Percentiles rank a stretch among this genome's conserved stretches.
These are phyloP conservation scores for Eucalyptus lansdowneana DNA, from an alignment of 345 rosid genomes.

Conservation along the genomic window DNA sequence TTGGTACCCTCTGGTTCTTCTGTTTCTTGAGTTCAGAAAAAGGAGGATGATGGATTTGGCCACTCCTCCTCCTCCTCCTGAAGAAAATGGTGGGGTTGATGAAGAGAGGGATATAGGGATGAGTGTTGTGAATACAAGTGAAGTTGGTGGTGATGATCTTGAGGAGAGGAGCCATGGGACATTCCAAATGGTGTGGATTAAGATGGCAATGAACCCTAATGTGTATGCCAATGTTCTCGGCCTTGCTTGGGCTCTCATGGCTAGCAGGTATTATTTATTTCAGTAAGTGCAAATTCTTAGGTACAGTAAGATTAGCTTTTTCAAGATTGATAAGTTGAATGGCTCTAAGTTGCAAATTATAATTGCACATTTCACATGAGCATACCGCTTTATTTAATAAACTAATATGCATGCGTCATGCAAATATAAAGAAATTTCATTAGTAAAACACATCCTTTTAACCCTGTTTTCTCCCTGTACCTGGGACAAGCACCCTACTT, in stretches of 20 bases:
- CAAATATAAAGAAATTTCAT: not conserved
- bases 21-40: conserved; percentile 50
- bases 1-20: conserved; percentile 61
- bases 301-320: not conserved
- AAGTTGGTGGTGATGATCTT: not conserved
- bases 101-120: not conserved
- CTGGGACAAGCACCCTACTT: not conserved
- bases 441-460: not conserved
- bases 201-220: conserved; percentile 30
- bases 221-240: conserved; percentile 25
- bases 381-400: not conserved
- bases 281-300: not conserved
- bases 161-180: conserved; percentile 13
- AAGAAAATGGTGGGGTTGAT: not conserved
- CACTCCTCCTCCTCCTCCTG: not conserved
- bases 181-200: conserved; percentile 30
- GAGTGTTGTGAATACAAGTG: not conserved
- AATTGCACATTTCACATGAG: not conserved
- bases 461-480: not conserved
- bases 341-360: not conserved
- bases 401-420: not conserved
- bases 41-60: not conserved
- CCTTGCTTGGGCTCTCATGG: conserved; percentile 24
- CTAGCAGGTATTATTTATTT: conserved; percentile 8
- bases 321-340: not conserved